These are phyloP conservation scores for Tolypocladium nubicola DNA, from an alignment of 2,329 filamentous ascomycete genomes.

Conservation along the genomic window DNA sequence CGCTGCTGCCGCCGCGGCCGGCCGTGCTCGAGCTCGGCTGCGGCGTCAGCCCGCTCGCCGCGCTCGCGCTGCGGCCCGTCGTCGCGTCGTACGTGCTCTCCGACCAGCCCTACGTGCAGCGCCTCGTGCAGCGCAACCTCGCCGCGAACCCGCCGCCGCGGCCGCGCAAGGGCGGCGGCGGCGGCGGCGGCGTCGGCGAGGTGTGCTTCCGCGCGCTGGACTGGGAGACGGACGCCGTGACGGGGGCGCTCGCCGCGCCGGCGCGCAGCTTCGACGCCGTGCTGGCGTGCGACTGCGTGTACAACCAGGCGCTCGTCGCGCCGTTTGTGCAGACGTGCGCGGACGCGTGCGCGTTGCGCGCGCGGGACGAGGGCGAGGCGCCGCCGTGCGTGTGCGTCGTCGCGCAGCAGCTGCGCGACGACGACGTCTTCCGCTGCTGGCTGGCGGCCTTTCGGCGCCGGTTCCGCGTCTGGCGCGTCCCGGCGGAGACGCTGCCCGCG, in stretches of 20 bases:
- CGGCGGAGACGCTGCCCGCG: constrained; percentile 48
- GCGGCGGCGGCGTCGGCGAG: constrained; percentile 13
- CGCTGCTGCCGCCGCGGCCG: constrained; percentile 25
- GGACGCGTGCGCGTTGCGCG: constrained; percentile 57
- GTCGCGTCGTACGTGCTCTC: constrained; percentile 65
- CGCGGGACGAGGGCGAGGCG: constrained; percentile 6
- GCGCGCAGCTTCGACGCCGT: constrained; percentile 55
- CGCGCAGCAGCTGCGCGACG: constrained; percentile 78
- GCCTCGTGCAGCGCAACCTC: too few species aligned
- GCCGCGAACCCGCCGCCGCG: constrained; percentile 38
- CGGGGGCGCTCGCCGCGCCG: constrained; percentile 24
- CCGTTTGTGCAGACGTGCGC: constrained; percentile 76
- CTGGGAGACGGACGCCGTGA: constrained; percentile 64
- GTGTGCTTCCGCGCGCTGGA: constrained; percentile 58
- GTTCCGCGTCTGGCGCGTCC: constrained; percentile 71
- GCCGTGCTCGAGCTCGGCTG: constrained; percentile 79
- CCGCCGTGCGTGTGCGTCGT: constrained; percentile 63
- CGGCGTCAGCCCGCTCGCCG: constrained; percentile 74
- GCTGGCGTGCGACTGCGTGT: constrained; percentile 87
- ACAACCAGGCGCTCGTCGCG: constrained; percentile 76
- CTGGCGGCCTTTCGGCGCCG: constrained; percentile 51
- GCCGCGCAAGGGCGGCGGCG: constrained; percentile 1
- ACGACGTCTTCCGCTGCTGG: constrained; percentile 80
- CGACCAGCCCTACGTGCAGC: constrained; percentile 80
- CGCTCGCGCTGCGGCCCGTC: constrained; percentile 51